A percentile compares a stretch with the other conserved stretches of the same genome.
Conservation (phyloP, 2,329 filamentous ascomycete genomes). For the Tympanopsis confertula region DNA sequence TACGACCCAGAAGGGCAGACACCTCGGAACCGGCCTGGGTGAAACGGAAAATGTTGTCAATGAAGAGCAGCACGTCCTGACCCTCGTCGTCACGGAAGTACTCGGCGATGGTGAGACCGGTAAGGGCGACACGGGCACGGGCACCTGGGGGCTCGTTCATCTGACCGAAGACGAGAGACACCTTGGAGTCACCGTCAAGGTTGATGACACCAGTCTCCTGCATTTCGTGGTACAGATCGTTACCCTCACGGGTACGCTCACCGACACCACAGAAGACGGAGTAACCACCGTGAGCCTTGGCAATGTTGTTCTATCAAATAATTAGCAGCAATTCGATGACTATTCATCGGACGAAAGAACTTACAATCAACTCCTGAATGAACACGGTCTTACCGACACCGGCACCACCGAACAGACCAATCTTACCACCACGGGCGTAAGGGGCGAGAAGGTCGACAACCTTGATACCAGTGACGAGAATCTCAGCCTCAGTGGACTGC, state of each 20-base stretch:
- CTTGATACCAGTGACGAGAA: conserved; percentile 99
- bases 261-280: conserved; percentile 99
- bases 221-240: conserved; percentile 99
- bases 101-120: conserved; percentile 70
- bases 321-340: conserved; percentile 1
- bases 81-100: conserved; percentile 69
- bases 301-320: conserved; percentile 73
- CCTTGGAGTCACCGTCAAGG: conserved; percentile 98
- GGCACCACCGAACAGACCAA: conserved; percentile 99
- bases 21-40: conserved; percentile 99
- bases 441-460: conserved; percentile 97
- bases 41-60: conserved; percentile 99
- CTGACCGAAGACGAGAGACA: conserved; percentile 98
- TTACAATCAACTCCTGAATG: conserved; percentile 93
- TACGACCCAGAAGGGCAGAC: conserved; percentile 97
- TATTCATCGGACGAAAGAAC: conserved; percentile 26
- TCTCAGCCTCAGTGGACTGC: conserved; percentile 91
- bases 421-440: conserved; percentile 99
- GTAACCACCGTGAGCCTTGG: conserved; percentile 99
- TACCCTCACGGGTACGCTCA: conserved; percentile 99
- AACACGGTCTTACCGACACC: conserved; percentile 99
- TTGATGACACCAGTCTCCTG: conserved; percentile 99
- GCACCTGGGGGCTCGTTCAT: conserved; percentile 99
- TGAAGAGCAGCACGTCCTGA: conserved; percentile 98
- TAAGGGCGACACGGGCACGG: conserved; percentile 98